Base-by-base conservation (phyloP, 306 rosid species). In the Vachellia pachyceras region DNA sequence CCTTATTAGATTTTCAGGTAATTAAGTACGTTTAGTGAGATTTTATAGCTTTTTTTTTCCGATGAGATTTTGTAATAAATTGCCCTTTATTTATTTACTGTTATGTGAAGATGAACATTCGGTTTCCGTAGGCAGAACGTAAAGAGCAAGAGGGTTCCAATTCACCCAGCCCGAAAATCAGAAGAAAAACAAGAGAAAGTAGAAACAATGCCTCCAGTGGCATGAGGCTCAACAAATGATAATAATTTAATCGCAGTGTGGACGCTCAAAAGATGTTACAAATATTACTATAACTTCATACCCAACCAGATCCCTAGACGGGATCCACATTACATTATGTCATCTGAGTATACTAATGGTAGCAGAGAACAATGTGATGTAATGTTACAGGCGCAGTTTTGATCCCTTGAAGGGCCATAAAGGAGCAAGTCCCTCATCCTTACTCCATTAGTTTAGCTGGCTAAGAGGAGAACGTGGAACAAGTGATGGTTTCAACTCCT, bases 391-490 rank as follows among this genome's bases (percentile, higher is more conserved):
- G 79, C 87, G 87, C 87, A 88, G 66, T 69, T 72, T 49, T 33
- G 61, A 83, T 82, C 45, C 52, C 75, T 42, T 40, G 4, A 44
- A 9, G 41, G 29, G 36, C 1, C 42, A 79, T 5, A 54, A 57
- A 44, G 72, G 78, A 73, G 67, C 49, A 54, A 49, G 52, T 4
- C 61, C 17, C 73, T 0, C 7, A 10, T 74, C 23, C 45, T 29
- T 7, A 7, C 63, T 12, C 23, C 76, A 20, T 86, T 61, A 93
- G 76, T 95, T 95, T 44, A 92, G 81, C 79, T 83, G 94, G 52
- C 71, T 85, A 7, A 96, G 97, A 0, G 99, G 98, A 36, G 97
- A 92, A 66, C 99, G 98, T 71, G 98, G 97, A 86, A 96, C 89
- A 72, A 90, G 92, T 1, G 98, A 93, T 4, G 97, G 97, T 79